Evolutionary conservation across 2,329 filamentous ascomycete species (phyloP).

Genomic region (Ophiocordyceps camponoti-saundersi): DNA sequence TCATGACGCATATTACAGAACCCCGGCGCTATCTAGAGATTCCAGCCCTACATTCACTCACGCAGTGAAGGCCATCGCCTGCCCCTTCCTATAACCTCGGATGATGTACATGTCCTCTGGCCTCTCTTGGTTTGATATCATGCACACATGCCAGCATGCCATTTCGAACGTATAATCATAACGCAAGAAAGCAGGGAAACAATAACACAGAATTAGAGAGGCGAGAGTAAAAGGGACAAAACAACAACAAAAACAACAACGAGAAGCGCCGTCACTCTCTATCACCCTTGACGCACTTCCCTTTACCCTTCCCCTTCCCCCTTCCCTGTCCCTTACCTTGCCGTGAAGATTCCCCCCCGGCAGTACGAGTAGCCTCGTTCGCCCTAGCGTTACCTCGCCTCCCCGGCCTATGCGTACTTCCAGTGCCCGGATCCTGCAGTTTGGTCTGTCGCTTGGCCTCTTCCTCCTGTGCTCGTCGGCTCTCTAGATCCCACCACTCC

Average conservation of each 20-base stretch:
- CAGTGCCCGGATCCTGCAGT: constrained; percentile 16
- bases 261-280: background rate
- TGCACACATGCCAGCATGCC: too few relatives aligned
- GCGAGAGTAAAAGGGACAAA: background rate
- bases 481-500: constrained; percentile 89
- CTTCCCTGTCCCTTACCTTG: background rate
- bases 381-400: background rate
- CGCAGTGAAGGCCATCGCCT: too few relatives aligned
- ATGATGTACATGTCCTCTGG: too few relatives aligned
- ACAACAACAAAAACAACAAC: background rate
- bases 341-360: background rate
- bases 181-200: background rate
- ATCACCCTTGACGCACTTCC: background rate
- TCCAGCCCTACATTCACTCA: too few relatives aligned
- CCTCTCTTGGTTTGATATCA: too few relatives aligned
- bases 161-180: background rate
- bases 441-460: constrained; percentile 25
- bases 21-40: too few relatives aligned
- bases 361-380: background rate
- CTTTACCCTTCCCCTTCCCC: background rate
- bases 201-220: background rate
- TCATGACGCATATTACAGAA: too few relatives aligned
- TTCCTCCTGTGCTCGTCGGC: constrained; percentile 49
- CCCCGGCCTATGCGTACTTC: background rate
- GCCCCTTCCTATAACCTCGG: too few relatives aligned